Evolutionary conservation across 345 rosid genomes (phyloP).

Genomic region (Xanthoceras sorbifolium): DNA sequence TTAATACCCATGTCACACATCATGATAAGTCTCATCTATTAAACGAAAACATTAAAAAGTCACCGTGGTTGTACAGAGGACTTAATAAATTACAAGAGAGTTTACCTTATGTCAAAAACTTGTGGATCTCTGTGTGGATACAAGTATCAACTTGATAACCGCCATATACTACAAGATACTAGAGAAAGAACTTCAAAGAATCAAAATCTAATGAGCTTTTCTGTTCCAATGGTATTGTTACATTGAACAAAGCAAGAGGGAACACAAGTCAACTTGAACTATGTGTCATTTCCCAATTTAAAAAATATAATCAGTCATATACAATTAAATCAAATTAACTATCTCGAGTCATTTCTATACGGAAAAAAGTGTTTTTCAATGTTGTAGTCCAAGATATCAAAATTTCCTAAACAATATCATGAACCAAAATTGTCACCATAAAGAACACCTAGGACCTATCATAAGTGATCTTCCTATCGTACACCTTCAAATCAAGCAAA

Average conservation of each 20-base stretch:
- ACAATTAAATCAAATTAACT: slow-evolving; percentile 33
- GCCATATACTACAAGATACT: not conserved
- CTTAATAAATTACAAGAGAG: too few species aligned
- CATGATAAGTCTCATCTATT: too few species aligned
- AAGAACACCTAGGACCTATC: slow-evolving; percentile 12
- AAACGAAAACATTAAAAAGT: too few species aligned
- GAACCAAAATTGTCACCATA: slow-evolving; percentile 36
- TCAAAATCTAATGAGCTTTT: not conserved
- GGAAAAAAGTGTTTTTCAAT: slow-evolving; percentile 8
- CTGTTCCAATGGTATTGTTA: not conserved
- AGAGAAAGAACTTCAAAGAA: not conserved
- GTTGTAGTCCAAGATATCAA: slow-evolving; percentile 28
- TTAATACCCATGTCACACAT: too few species aligned
- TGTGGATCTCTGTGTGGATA: not conserved
- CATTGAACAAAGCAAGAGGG: not conserved
- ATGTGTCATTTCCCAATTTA: not conserved
- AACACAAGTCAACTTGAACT: slow-evolving; percentile 8
- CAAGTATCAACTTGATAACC: not conserved
- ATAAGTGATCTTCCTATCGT: slow-evolving; percentile 16
- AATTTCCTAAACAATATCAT: slow-evolving; percentile 27
- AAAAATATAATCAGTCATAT: slow-evolving; percentile 22
- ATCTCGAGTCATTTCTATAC: slow-evolving; percentile 11
- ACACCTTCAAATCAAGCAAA: slow-evolving; percentile 28
- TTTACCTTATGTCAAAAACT: not conserved
- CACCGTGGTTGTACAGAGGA: too few species aligned